Evolutionary conservation across 78 protist species (phyloP), one percentile per base, ranked within the genome.

Genomic region (Diacronema lutheri): DNA sequence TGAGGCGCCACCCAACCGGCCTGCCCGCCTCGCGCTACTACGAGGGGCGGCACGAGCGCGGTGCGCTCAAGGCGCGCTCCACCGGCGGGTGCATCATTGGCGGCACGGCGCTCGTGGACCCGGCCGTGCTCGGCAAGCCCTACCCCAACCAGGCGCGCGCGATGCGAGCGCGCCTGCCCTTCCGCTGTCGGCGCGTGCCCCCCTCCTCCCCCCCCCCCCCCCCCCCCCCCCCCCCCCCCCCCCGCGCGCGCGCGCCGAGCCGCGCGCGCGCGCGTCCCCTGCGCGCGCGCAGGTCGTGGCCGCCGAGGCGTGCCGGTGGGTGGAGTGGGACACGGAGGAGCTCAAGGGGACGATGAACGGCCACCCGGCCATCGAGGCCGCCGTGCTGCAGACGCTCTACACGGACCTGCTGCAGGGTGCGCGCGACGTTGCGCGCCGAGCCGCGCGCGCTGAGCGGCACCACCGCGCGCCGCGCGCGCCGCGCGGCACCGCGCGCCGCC

Each of bases 41-140:
- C 66, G 33, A 61, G 35, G 66, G 66, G 35, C 29, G 35, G 26
- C 26, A 61, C 66, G 21, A 21, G 66, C 21, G 9, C 11, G 29
- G 13, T 13, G 66, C n/a, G 35, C 11, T 29, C 26, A 21, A 7
- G 66, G 21, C 35, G 21, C 33, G 4, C 66, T 10, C 21, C 35
- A 11, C 29, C 35, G 26, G 78, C 61, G 78, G 78, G 35, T 72
- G 50, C 31, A 41, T 72, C 56, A 72, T 72, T 46, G 78, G 78
- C 78, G 83, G 83, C 62, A 77, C 83, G 16, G 83, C 83, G n/a
- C 83, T 77, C 20, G 62, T 77, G 4, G 83, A 77, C 33, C 33
- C 33, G 60, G 23, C 29, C 26, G 41, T 77, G 6, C 16, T n/a
- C 21, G 57, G 57, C 25, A 13, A 26, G 68, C 83, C 83, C n/a